phyloP scores from a whole-genome alignment of 2,329 filamentous ascomycete genomes.

The Sporothrix phasma region DNA sequence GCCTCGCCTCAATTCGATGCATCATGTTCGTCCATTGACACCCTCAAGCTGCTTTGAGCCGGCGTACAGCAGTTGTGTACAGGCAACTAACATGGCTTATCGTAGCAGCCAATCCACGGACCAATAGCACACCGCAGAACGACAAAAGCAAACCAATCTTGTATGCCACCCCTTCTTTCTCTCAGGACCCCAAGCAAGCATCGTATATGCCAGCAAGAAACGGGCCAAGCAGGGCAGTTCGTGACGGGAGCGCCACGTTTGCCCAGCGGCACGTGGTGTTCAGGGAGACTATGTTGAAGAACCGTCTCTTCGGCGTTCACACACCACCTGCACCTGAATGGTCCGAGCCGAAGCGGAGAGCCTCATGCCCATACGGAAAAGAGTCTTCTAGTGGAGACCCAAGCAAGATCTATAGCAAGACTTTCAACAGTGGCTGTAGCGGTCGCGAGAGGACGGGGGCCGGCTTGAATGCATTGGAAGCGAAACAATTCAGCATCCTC shows the following conservation, averaged over 20 bases:
- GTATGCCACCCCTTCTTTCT: conserved; percentile 12
- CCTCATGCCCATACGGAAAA: neutral
- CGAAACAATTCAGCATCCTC: conserved; percentile 19
- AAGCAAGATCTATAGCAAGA: neutral
- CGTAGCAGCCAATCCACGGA: neutral
- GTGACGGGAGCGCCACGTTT: neutral
- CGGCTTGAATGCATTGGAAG: conserved; percentile 20
- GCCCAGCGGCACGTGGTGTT: neutral
- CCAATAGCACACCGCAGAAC: neutral
- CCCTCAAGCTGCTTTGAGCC: neutral
- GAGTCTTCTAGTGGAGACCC: conserved; percentile 14
- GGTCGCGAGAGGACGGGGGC: neutral
- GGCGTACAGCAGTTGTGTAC: too few relatives aligned
- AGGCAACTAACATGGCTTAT: neutral
- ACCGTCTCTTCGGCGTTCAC: neutral
- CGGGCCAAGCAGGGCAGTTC: neutral
- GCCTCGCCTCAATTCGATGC: neutral
- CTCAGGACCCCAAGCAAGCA: neutral
- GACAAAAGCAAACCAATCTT: conserved; percentile 10
- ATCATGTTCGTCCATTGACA: neutral
- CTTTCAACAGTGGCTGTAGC: neutral
- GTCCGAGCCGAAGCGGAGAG: neutral
- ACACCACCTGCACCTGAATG: neutral
- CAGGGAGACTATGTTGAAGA: neutral
- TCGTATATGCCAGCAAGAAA: neutral